These are phyloP conservation scores for Novymonas esmeraldas DNA, from an alignment of 208 protist genomes.

Conservation along the genomic window DNA sequence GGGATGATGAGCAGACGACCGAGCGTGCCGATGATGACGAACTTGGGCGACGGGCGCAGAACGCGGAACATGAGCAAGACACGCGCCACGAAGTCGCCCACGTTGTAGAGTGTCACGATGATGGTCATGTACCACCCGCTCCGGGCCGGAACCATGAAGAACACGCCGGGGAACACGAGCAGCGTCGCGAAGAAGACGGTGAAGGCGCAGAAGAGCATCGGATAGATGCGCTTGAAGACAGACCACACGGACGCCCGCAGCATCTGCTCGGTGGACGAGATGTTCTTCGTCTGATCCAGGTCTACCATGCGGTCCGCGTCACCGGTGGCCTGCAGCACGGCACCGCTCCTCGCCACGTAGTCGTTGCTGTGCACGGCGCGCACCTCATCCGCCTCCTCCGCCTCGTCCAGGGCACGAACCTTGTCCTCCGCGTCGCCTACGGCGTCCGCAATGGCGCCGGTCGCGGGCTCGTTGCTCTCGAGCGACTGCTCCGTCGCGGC, in stretches of 20 bases:
- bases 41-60: conserved; percentile 43
- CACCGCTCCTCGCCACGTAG: conserved; percentile 17
- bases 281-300: conserved; percentile 51
- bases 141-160: conserved; percentile 43
- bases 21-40: conserved; percentile 52
- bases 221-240: conserved; percentile 64
- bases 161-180: conserved; percentile 75
- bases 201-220: conserved; percentile 72
- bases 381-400: conserved; percentile 36
- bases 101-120: conserved; percentile 62
- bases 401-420: conserved; percentile 23
- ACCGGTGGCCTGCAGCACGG: conserved; percentile 40
- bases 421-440: conserved; percentile 25
- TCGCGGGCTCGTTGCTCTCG: conserved; percentile 14
- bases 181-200: conserved; percentile 64
- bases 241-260: conserved; percentile 37
- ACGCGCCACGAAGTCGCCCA: conserved; percentile 60
- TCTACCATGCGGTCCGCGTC: conserved; percentile 67
- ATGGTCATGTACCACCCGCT: conserved; percentile 64
- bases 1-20: conserved; percentile 56
- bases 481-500: not conserved
- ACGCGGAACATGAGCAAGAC: conserved; percentile 44
- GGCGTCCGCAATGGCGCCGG: conserved; percentile 19
- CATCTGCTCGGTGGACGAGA: conserved; percentile 70
- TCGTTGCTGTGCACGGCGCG: conserved; percentile 21